phyloP scores from a whole-genome alignment of 208 protist genomes.

The Leishmania martiniquensis region DNA sequence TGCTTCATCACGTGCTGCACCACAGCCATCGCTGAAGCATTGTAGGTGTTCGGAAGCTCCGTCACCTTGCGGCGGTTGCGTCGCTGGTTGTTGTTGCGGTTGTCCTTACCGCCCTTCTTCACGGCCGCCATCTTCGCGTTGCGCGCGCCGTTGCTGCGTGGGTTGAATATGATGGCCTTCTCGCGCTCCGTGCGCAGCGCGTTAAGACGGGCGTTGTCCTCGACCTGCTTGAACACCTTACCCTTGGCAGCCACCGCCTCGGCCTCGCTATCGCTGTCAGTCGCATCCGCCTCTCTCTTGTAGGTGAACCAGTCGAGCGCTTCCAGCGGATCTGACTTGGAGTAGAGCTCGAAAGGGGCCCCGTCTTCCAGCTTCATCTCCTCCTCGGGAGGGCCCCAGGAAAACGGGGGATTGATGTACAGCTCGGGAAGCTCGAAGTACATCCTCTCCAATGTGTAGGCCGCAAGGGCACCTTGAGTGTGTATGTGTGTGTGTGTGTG shows the following conservation, averaged over 20 bases:
- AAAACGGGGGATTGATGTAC: conserved; percentile 70
- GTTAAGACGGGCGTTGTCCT: conserved; percentile 73
- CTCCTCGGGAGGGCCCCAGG: conserved; percentile 81
- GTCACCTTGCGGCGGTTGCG: conserved; percentile 39
- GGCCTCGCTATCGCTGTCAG: conserved; percentile 31
- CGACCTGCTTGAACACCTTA: conserved; percentile 59
- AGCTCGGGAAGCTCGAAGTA: conserved; percentile 76
- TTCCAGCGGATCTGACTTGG: conserved; percentile 55
- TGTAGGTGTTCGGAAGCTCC: conserved; percentile 49
- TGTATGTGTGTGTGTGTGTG: conserved; percentile 9
- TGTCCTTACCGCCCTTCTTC: conserved; percentile 37
- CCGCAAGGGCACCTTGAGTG: neutral
- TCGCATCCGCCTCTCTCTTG: conserved; percentile 29
- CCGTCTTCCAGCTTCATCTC: conserved; percentile 72
- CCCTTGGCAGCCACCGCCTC: conserved; percentile 36
- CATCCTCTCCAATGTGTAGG: conserved; percentile 37
- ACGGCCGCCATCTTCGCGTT: conserved; percentile 22
- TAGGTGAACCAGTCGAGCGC: conserved; percentile 60
- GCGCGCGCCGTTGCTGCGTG: conserved; percentile 28
- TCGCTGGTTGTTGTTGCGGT: conserved; percentile 43
- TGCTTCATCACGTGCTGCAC: conserved; percentile 41
- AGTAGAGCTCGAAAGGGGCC: conserved; percentile 62
- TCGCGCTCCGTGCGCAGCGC: conserved; percentile 56
- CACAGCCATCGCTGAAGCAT: conserved; percentile 31
- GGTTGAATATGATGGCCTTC: conserved; percentile 32